Evolutionary conservation across 148 eudicot genomes (phyloP).

Genomic region (Amaranthus palmeri): DNA sequence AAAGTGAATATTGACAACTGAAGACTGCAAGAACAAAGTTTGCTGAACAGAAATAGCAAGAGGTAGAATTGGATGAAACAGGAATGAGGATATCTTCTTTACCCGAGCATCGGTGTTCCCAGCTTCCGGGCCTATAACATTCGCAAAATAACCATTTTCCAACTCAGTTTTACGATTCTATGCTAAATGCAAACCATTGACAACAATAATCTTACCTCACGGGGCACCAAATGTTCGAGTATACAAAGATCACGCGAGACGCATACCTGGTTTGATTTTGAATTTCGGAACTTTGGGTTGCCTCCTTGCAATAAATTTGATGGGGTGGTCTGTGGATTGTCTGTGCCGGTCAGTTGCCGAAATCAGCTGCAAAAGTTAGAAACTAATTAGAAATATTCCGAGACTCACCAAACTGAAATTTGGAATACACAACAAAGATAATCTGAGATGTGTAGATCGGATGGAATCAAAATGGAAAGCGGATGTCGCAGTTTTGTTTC

Average conservation of each 20-base stretch:
- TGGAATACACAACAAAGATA: too few species aligned
- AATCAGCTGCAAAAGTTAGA: constrained; percentile 57
- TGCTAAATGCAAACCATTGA: not conserved
- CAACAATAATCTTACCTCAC: not conserved
- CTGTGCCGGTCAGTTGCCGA: constrained; percentile 90
- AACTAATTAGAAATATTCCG: not conserved
- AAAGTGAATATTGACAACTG: constrained; percentile 93
- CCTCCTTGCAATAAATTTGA: constrained; percentile 80
- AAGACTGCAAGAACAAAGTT: constrained; percentile 69
- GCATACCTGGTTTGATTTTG: constrained; percentile 85
- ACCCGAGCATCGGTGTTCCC: constrained; percentile 67
- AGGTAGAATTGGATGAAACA: constrained; percentile 88
- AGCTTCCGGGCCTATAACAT: constrained; percentile 66
- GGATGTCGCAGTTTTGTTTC: too few species aligned
- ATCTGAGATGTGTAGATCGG: too few species aligned
- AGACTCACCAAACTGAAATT: not conserved
- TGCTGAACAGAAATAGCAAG: constrained; percentile 87
- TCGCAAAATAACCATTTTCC: constrained; percentile 9
- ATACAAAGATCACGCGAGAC: not conserved
- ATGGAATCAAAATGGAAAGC: too few species aligned
- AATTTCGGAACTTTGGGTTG: constrained; percentile 75
- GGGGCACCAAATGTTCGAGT: not conserved
- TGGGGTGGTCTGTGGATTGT: constrained; percentile 93
- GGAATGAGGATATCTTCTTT: constrained; percentile 76
- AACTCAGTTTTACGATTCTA: not conserved